Percentiles rank a stretch among this genome's conserved stretches.
Conservation (phyloP, 352 stramenopile genomes). For the Phytophthora nicotianae region DNA sequence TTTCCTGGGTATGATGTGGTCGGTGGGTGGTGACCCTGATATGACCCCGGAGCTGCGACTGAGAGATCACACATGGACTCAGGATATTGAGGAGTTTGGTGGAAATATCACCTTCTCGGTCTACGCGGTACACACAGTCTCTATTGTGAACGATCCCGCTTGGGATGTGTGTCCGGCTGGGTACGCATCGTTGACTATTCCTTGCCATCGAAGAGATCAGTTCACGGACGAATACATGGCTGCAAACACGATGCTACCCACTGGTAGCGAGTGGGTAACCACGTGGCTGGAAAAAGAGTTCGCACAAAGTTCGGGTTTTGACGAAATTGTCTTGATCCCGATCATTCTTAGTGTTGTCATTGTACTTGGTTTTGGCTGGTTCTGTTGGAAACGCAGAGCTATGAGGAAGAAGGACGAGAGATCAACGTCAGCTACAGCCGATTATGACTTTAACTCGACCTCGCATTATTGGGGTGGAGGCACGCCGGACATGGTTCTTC, state of each 20-base stretch:
- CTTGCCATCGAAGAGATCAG: conserved; percentile 19
- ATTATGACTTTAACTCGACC: conserved; percentile 14
- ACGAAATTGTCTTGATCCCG: conserved; percentile 16
- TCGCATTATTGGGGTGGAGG: conserved; percentile 4
- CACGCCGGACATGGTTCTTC: conserved; percentile 10
- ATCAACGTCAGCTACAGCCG: conserved; percentile 4
- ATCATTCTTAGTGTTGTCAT: conserved; percentile 6
- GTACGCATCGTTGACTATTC: conserved; percentile 24
- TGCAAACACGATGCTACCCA: conserved; percentile 15
- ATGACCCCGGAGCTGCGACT: conserved; percentile 22
- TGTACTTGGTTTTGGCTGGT: background rate
- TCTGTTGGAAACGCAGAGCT: conserved; percentile 14
- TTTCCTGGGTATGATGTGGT: conserved; percentile 40
- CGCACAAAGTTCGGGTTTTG: conserved; percentile 6
- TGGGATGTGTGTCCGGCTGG: conserved; percentile 27
- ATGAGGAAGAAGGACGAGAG: conserved; percentile 7
- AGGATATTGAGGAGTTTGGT: conserved; percentile 20
- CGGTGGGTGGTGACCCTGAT: conserved; percentile 19
- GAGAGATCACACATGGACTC: conserved; percentile 27
- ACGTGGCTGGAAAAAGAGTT: conserved; percentile 30
- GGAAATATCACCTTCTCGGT: conserved; percentile 27
- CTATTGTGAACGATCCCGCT: conserved; percentile 8
- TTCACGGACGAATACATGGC: conserved; percentile 20
- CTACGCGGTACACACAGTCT: conserved; percentile 30
- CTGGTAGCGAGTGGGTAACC: conserved; percentile 23